Evolutionary conservation across 176 grass and related monocot genomes (phyloP), one percentile per base, ranked within the genome.

Genomic region (Aegilops bicornis): DNA sequence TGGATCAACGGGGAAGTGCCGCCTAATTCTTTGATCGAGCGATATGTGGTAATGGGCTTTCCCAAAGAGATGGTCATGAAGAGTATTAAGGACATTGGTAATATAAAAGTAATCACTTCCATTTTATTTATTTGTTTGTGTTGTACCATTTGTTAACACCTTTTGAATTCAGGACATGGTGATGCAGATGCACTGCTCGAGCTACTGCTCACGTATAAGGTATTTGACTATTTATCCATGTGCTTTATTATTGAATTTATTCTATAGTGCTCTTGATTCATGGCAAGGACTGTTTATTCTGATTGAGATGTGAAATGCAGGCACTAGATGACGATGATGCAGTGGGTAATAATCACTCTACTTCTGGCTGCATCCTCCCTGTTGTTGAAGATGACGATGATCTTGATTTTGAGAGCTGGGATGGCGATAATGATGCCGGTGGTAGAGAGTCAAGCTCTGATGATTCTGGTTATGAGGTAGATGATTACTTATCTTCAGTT

Each of bases 131-230:
- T 63, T 63, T 5, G 40, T 24, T 81, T 80, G 3, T 14, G 69
- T 17, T 81, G 52, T 20, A 52, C 23, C 33, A 47, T 24, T 52
- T 62, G n/a, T 86, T 71, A 36, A 42, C 45, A 23, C 11, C 54
- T 80, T 91, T 86, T 5, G 59, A 56, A 78, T 77, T 77, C 81
- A 97, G 92, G 90, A 22, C 83, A 95, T 52, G 63, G 43, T 62
- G 86, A 94, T 80, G 71, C 91, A 15, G 91, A 95, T 22, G 82
- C 92, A 66, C 82, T 97, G 64, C 23, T 97, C 8, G 85, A 97
- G 37, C 77, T 89, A 64, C 84, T 97, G 22, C 90, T 97, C 30
- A 97, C 87, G 10, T 90, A 93, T 74, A 24, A 84, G 78, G 95
- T 95, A 61, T 70, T 48, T 52, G 5, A 52, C 48, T n/a, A 52